Percentiles rank a stretch among this genome's conserved stretches.
Evolutionary conservation across 2,329 filamentous ascomycete species (phyloP).

Genomic region (Penicillium crustosum): DNA sequence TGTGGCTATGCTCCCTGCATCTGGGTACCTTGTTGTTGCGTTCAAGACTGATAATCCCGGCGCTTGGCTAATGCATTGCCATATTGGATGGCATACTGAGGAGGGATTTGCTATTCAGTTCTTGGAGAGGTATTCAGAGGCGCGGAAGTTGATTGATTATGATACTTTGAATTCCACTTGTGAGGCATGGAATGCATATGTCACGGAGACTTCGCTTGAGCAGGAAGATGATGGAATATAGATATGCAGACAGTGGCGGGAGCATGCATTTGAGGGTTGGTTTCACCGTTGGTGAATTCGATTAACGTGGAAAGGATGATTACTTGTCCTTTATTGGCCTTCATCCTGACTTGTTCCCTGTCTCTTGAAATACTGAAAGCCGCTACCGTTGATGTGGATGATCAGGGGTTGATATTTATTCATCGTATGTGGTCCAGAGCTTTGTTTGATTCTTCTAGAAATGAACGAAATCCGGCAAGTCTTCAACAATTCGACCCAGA

Average conservation of each 20-base stretch:
- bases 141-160: background rate
- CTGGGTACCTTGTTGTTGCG: conserved; percentile 36
- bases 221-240: background rate
- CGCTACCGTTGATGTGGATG: no score
- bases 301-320: background rate
- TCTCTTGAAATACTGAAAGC: no score
- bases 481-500: no score
- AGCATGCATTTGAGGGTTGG: background rate
- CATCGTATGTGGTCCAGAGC: no score
- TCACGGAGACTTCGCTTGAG: background rate
- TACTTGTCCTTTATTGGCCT: no score
- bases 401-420: no score
- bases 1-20: background rate
- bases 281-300: background rate
- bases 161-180: background rate
- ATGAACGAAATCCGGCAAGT: no score
- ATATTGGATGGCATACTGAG: conserved; percentile 33
- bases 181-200: background rate
- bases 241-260: background rate
- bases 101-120: conserved; percentile 29
- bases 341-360: no score
- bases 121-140: background rate
- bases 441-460: no score
- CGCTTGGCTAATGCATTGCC: conserved; percentile 38
- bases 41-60: conserved; percentile 56